phyloP scores from a whole-genome alignment of 1,284 basidiomycete species.

The Ustanciosporium gigantosporum region DNA sequence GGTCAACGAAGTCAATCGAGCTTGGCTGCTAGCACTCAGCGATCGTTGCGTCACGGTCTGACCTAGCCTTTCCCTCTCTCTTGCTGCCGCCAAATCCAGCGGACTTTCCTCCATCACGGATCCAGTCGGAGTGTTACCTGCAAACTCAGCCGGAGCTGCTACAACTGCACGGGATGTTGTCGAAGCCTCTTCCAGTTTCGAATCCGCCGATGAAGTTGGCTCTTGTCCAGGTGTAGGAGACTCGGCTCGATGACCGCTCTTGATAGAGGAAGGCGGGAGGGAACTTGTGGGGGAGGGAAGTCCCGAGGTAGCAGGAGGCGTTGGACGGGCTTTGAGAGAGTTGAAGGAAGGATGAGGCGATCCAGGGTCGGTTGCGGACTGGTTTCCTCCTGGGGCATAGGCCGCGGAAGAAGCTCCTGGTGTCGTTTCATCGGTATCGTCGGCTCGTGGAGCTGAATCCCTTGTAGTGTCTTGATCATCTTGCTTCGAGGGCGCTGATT shows the following conservation, averaged over 20 bases:
- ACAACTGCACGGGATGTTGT: not conserved
- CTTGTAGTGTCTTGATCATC: not conserved
- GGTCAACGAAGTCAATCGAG: conserved; percentile 27
- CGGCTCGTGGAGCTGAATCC: not conserved
- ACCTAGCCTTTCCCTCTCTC: conserved; percentile 29
- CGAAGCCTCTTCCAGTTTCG: not conserved
- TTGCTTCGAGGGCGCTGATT: conserved; percentile 5
- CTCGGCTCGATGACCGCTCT: conserved; percentile 17
- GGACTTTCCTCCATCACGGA: conserved; percentile 29
- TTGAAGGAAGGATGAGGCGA: conserved; percentile 50
- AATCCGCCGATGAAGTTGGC: not conserved
- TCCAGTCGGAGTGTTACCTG: conserved; percentile 20
- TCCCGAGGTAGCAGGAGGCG: conserved; percentile 47
- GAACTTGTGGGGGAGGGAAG: conserved; percentile 33
- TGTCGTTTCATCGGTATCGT: not conserved
- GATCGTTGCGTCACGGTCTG: conserved; percentile 19
- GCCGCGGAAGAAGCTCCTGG: too few species aligned
- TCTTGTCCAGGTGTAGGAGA: conserved; percentile 2
- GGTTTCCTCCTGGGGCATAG: too few species aligned
- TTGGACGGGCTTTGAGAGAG: conserved; percentile 48
- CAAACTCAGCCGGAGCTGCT: too few species aligned
- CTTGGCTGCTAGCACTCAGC: conserved; percentile 29
- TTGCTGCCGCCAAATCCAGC: conserved; percentile 31
- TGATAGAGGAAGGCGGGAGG: conserved; percentile 31
- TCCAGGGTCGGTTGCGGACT: conserved; percentile 12